Conservation (phyloP, 2,329 filamentous ascomycete genomes). For the Ceratocystis harringtonii region DNA sequence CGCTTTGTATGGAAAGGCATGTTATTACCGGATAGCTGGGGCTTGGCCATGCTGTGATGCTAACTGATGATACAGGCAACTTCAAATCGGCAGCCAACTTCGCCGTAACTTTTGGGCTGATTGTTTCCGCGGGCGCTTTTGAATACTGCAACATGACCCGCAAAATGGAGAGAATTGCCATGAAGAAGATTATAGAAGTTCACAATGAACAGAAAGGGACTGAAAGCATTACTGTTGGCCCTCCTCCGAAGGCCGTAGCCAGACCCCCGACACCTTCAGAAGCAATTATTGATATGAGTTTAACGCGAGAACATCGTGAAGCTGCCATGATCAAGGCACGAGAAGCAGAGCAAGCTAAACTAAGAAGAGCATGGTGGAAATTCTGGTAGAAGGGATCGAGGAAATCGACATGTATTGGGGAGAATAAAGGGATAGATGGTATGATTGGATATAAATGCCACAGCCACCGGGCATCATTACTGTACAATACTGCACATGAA, state of each 20-base stretch:
- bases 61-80: constrained; percentile 29
- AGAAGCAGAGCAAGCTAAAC: constrained; percentile 24
- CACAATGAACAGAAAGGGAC: constrained; percentile 37
- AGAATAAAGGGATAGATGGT: neutral
- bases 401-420: neutral
- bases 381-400: constrained; percentile 31
- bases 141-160: constrained; percentile 71
- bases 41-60: neutral
- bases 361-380: constrained; percentile 37
- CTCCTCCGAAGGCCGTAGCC: constrained; percentile 6
- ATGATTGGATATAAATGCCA: constrained; percentile 2
- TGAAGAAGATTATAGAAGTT: constrained; percentile 69
- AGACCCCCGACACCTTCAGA: constrained; percentile 4
- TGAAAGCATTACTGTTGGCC: constrained; percentile 23
- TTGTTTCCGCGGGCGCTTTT: constrained; percentile 56
- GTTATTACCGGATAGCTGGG: constrained; percentile 19
- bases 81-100: constrained; percentile 62
- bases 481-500: constrained; percentile 18
- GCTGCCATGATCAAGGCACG: constrained; percentile 19
- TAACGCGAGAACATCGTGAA: constrained; percentile 14
- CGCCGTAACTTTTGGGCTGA: constrained; percentile 64
- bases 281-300: constrained; percentile 3
- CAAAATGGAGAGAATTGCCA: constrained; percentile 60
- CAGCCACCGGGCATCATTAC: neutral
- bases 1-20: constrained; percentile 62